Conservation (phyloP, 176 grass and related monocot species). For the Carex littledalei region DNA sequence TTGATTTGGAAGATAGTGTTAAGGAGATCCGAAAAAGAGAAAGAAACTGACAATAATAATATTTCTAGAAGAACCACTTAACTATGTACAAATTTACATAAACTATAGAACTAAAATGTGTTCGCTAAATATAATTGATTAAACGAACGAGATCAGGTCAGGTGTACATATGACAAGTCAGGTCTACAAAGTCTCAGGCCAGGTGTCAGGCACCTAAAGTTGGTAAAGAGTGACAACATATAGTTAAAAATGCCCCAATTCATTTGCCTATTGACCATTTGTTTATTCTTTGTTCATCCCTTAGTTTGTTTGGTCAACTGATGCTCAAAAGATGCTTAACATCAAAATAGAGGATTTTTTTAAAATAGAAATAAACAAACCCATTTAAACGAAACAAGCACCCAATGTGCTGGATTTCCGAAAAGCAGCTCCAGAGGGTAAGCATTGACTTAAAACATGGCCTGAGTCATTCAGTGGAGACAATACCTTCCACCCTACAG, state of each 20-base stretch:
- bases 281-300: not conserved
- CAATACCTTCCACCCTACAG: no score
- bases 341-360: not conserved
- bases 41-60: not conserved
- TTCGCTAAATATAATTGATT: slow-evolving; percentile 7
- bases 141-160: not conserved
- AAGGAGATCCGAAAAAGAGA: not conserved
- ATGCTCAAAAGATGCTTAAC: not conserved
- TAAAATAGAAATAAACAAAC: no score
- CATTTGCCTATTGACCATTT: not conserved
- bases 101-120: not conserved
- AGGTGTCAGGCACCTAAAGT: not conserved
- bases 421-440: no score
- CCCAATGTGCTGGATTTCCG: no score
- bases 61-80: not conserved
- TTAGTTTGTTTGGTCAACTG: not conserved
- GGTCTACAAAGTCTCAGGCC: not conserved
- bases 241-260: not conserved
- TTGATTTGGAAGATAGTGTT: not conserved
- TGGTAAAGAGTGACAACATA: not conserved
- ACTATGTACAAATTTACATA: not conserved
- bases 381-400: no score
- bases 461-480: no score
- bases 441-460: no score
- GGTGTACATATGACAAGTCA: not conserved